Percentiles rank a stretch among this genome's conserved stretches.
Evolutionary conservation across 352 stramenopile species (phyloP).

Genomic region (Albugo laibachii): DNA sequence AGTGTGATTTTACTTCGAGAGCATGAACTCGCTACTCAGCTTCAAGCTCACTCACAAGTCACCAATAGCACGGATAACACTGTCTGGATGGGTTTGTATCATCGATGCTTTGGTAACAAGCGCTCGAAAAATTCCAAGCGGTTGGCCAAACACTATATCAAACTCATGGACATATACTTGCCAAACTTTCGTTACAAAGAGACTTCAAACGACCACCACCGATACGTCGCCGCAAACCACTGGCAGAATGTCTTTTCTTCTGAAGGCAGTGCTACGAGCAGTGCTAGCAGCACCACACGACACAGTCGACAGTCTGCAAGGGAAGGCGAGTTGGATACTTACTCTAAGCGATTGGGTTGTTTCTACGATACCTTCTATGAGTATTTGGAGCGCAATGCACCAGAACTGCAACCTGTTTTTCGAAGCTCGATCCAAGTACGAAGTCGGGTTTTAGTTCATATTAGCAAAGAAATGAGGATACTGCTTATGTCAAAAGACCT

Average conservation of each 20-base stretch:
- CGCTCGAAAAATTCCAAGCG: constrained; percentile 3
- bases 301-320: constrained; percentile 2
- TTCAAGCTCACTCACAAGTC: too few relatives aligned
- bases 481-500: constrained; percentile 27
- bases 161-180: background rate
- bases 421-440: constrained; percentile 27
- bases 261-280: too few relatives aligned
- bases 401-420: constrained; percentile 23
- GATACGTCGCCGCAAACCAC: constrained; percentile 12
- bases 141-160: background rate
- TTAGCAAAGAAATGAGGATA: constrained; percentile 33
- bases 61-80: constrained; percentile 26
- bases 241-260: constrained; percentile 17
- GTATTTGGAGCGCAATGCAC: constrained; percentile 22
- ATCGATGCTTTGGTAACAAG: constrained; percentile 1
- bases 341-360: constrained; percentile 3
- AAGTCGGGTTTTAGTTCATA: constrained; percentile 80
- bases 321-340: too few relatives aligned
- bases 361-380: constrained; percentile 28
- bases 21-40: too few relatives aligned
- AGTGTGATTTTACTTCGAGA: constrained; percentile 28
- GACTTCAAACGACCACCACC: constrained; percentile 15
- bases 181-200: constrained; percentile 19
- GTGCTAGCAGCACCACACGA: background rate
- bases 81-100: constrained; percentile 20